These are phyloP conservation scores for Amoebophrya sp. DNA, from an alignment of 169 alveolate genomes.

Conservation along the genomic window DNA sequence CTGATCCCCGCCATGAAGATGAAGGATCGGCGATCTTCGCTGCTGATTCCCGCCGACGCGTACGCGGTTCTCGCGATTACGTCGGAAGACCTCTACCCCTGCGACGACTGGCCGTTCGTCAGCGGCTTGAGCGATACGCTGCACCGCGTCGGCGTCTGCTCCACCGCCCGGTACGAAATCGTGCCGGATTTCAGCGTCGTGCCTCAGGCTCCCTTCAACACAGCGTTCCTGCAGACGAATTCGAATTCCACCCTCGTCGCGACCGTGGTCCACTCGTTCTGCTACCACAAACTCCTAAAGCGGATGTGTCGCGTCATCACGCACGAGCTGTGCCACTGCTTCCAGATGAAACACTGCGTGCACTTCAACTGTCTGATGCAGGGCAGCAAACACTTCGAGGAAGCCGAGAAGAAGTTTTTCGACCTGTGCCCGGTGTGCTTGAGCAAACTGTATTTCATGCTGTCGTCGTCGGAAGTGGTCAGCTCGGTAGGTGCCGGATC, in stretches of 20 bases:
- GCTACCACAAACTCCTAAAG: neutral
- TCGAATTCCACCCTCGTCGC: too few relatives aligned
- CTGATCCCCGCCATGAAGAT: neutral
- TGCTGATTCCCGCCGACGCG: too few relatives aligned
- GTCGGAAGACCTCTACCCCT: neutral
- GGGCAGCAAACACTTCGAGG: neutral
- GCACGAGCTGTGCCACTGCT: constrained; percentile 1
- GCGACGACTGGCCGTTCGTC: neutral
- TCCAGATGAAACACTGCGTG: neutral
- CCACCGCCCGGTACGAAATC: neutral
- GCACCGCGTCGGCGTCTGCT: neutral
- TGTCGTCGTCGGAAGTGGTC: too few relatives aligned
- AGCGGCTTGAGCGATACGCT: neutral
- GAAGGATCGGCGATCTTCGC: neutral
- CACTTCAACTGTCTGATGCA: neutral
- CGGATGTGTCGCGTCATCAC: neutral
- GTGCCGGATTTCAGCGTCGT: too few relatives aligned
- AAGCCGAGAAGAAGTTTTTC: neutral
- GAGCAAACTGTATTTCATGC: neutral
- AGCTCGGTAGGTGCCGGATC: too few relatives aligned
- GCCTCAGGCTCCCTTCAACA: too few relatives aligned
- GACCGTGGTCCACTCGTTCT: neutral
- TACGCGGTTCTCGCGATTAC: neutral
- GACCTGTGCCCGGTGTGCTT: neutral
- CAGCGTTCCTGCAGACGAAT: too few relatives aligned